Base-by-base conservation (phyloP, 2,329 filamentous ascomycete genomes). In the Cladosporium sp. region DNA sequence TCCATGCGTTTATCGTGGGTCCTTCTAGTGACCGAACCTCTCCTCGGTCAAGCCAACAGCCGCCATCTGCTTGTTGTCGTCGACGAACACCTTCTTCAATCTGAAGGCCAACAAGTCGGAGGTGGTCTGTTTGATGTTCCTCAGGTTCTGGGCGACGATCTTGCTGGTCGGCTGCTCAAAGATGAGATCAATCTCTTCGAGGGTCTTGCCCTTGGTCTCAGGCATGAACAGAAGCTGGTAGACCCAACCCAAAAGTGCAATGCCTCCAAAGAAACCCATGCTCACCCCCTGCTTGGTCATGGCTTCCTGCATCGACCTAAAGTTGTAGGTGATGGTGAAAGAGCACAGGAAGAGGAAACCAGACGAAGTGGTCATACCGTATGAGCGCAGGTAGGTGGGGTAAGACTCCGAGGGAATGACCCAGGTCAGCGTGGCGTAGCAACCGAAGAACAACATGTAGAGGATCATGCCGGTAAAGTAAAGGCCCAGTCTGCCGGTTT, bases 181-280 rank as follows among this genome's bases (percentile, higher is more conserved):
- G 17, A 88, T 71, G 32, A 80, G 70, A 54, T 88, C 84, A 53
- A 88, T 87, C 67, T 88, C 85, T 68, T 88, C 85, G 0, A 88
- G 76, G 2, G 79, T 79, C 65, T 73, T 72, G 64, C 84, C 80
- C 73, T 87, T 87, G 2, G 85, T 88, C 72, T 88, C 84, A 0
- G 83, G 84, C 85, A 88, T 88, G 69, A 88, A 88, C 43, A 88
- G 64, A 41, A 88, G 73, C 69, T 88, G 85, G 66, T 88, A 88
- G 58, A 86, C 71, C 78, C 83, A 86, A 11, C 84, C 85, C 0
- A 88, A 8, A 0, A 85, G 76, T 0, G 85, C 85, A 48, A 88
- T 88, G 13, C 85, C 85, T 4, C 85, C 85, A 64, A 87, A 89
- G 68, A 89, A 88, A 2, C 85, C 85, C 0, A 88, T 75, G 0